These are phyloP conservation scores for Phialophora chinensis DNA, from an alignment of 2,329 filamentous ascomycete species.

Conservation along the genomic window DNA sequence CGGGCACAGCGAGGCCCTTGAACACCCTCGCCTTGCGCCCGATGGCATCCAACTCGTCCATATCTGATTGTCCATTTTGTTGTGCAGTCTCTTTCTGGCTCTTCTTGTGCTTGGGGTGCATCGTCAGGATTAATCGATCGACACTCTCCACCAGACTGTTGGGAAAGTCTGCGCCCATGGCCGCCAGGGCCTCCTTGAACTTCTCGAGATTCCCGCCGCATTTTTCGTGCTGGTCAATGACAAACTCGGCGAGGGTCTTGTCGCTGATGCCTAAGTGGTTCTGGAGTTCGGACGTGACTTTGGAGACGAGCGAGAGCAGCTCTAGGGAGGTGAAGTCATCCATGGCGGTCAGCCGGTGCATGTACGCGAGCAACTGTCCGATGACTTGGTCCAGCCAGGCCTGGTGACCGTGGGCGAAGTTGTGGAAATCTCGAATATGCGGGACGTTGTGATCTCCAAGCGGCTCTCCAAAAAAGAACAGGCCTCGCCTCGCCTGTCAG, in stretches of 20 bases:
- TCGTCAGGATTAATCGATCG: slow-evolving; percentile 82
- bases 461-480: slow-evolving; percentile 4
- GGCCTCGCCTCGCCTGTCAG: slow-evolving; percentile 7
- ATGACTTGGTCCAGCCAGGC: slow-evolving; percentile 6
- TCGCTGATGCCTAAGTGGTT: slow-evolving; percentile 92
- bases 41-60: slow-evolving; percentile 53
- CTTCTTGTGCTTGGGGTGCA: slow-evolving; percentile 90
- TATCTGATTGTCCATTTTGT: slow-evolving; percentile 46
- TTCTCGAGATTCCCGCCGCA: slow-evolving; percentile 67
- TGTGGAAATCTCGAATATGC: slow-evolving; percentile 10
- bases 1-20: slow-evolving; percentile 83
- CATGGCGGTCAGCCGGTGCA: slow-evolving; percentile 58
- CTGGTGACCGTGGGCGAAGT: slow-evolving; percentile 7
- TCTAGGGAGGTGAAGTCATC: slow-evolving; percentile 92
- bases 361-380: not conserved
- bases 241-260: slow-evolving; percentile 94
- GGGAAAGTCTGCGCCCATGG: slow-evolving; percentile 82
- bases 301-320: slow-evolving; percentile 89
- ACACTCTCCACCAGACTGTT: slow-evolving; percentile 87
- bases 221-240: slow-evolving; percentile 87
- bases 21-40: slow-evolving; percentile 87
- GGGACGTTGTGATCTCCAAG: slow-evolving; percentile 7
- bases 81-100: slow-evolving; percentile 49
- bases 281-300: slow-evolving; percentile 90
- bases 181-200: slow-evolving; percentile 77